Percentiles rank a stretch among this genome's conserved stretches.
phyloP scores from a whole-genome alignment of 1,284 basidiomycete species.

The Rhodotorula sp. region DNA sequence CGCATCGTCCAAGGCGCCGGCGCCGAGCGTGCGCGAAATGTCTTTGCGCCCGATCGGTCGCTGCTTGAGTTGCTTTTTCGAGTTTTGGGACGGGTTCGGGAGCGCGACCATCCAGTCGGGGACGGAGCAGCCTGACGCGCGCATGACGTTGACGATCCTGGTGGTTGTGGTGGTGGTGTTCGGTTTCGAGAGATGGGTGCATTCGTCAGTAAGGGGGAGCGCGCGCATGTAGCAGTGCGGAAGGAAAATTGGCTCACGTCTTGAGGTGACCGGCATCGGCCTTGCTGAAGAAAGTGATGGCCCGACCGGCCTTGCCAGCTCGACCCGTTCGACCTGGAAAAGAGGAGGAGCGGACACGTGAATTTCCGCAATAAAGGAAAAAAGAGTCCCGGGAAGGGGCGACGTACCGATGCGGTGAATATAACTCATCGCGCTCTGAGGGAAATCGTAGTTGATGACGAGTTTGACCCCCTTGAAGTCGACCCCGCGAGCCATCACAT shows the following conservation, averaged over 20 bases:
- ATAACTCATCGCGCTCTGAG: slow-evolving; percentile 88
- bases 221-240: slow-evolving; percentile 12
- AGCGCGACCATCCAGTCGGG: slow-evolving; percentile 87
- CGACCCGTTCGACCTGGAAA: slow-evolving; percentile 79
- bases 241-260: slow-evolving; percentile 59
- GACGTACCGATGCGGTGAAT: slow-evolving; percentile 83
- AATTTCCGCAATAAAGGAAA: background rate
- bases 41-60: slow-evolving; percentile 63
- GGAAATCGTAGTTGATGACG: slow-evolving; percentile 89
- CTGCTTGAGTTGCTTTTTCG: slow-evolving; percentile 77
- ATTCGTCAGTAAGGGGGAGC: background rate
- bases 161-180: background rate
- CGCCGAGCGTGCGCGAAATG: slow-evolving; percentile 32
- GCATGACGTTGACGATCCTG: slow-evolving; percentile 90
- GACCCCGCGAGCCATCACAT: slow-evolving; percentile 94
- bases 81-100: slow-evolving; percentile 62
- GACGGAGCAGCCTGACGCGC: slow-evolving; percentile 81
- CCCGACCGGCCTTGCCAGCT: slow-evolving; percentile 84
- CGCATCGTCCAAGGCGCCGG: slow-evolving; percentile 10
- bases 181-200: too few species aligned
- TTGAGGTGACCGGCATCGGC: slow-evolving; percentile 89
- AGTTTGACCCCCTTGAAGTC: slow-evolving; percentile 93
- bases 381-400: background rate
- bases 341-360: slow-evolving; percentile 15
- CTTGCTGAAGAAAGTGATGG: slow-evolving; percentile 91